These are phyloP conservation scores for Coniochaeta prunicola DNA, from an alignment of 2,329 filamentous ascomycete genomes.

Conservation along the genomic window DNA sequence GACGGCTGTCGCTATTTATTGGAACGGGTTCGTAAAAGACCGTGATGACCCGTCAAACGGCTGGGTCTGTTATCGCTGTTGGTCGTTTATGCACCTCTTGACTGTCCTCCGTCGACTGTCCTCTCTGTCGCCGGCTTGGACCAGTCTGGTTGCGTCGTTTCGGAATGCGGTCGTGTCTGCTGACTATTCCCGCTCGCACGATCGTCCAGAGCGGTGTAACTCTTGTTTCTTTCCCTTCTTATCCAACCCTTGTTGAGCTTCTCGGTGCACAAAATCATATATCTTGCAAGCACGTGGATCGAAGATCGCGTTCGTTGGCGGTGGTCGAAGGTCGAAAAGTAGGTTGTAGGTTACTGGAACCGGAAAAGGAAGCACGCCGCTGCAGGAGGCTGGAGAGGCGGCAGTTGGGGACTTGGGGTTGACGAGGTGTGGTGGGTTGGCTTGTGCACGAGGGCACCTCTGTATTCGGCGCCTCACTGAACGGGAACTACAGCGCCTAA, in stretches of 20 bases:
- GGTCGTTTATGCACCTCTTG: not conserved
- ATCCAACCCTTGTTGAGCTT: not conserved
- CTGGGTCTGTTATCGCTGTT: not conserved
- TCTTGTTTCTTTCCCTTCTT: not conserved
- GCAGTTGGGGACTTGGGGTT: not conserved
- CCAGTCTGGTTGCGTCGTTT: not conserved
- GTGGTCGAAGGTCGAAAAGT: not conserved
- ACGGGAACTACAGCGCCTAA: no score
- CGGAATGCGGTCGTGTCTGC: not conserved
- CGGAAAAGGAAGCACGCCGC: not conserved
- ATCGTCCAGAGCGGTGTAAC: not conserved
- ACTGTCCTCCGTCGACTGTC: not conserved
- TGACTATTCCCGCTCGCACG: not conserved
- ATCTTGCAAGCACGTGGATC: not conserved
- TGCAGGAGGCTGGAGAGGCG: conserved; percentile 1
- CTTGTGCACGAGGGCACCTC: not conserved
- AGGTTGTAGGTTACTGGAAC: not conserved
- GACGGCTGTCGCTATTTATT: not conserved
- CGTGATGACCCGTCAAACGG: not conserved
- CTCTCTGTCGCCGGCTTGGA: not conserved
- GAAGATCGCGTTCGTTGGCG: not conserved
- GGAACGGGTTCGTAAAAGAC: not conserved
- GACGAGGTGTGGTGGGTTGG: not conserved
- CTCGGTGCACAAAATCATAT: not conserved
- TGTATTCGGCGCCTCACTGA: not conserved